phyloP scores from a whole-genome alignment of 2,329 filamentous ascomycete genomes.

The Ophiostoma fasciatum region DNA sequence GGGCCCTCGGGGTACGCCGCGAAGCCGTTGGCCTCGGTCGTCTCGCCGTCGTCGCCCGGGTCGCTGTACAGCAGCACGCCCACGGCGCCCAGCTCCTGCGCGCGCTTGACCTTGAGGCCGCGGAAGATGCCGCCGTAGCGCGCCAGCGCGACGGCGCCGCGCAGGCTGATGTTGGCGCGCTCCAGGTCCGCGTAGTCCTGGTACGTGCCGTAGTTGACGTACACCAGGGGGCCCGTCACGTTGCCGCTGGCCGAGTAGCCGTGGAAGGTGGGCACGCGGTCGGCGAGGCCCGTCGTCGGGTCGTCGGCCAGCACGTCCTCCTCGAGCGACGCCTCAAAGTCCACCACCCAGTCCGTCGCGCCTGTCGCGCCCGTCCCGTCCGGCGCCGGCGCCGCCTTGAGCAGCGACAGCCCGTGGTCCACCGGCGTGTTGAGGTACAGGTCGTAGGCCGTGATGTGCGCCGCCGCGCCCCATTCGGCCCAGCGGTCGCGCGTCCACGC shows the following conservation, averaged over 20 bases:
- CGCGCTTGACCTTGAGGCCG: slow-evolving; percentile 83
- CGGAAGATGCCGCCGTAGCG: slow-evolving; percentile 81
- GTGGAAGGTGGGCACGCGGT: slow-evolving; percentile 80
- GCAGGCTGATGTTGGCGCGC: slow-evolving; percentile 56
- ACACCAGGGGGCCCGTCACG: slow-evolving; percentile 76
- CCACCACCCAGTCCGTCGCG: slow-evolving; percentile 37
- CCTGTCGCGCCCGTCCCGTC: slow-evolving; percentile 4
- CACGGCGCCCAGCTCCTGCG: slow-evolving; percentile 78
- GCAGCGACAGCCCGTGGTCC: slow-evolving; percentile 52
- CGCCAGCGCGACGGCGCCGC: slow-evolving; percentile 75
- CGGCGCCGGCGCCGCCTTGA: slow-evolving; percentile 31
- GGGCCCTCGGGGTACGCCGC: slow-evolving; percentile 72
- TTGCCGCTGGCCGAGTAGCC: slow-evolving; percentile 89
- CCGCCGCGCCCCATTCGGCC: slow-evolving; percentile 54
- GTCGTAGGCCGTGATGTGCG: slow-evolving; percentile 55
- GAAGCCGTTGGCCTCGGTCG: slow-evolving; percentile 69
- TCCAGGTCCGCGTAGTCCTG: slow-evolving; percentile 72
- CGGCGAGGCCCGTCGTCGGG: slow-evolving; percentile 53
- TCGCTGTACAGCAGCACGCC: slow-evolving; percentile 78
- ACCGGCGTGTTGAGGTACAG: slow-evolving; percentile 66
- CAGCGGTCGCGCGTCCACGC: slow-evolving; percentile 62
- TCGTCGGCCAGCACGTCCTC: slow-evolving; percentile 81
- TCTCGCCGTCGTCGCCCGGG: slow-evolving; percentile 72
- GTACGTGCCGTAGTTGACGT: slow-evolving; percentile 82
- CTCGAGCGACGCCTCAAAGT: slow-evolving; percentile 66